These are phyloP conservation scores for Capsicum rhomboideum DNA, from an alignment of 257 asterid species.

Conservation along the genomic window DNA sequence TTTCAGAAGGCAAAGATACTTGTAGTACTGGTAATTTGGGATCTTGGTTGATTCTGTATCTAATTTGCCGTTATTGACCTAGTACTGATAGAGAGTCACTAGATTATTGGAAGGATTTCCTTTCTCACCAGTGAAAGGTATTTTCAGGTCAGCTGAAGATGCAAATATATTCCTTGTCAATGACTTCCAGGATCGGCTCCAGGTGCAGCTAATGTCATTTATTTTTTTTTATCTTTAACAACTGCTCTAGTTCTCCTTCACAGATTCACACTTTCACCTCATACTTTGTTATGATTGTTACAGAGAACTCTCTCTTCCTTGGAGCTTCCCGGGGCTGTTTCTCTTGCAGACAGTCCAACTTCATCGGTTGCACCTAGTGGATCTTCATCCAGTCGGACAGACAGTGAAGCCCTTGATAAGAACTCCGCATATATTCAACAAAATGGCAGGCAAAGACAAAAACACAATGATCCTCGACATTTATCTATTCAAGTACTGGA, in stretches of 20 bases:
- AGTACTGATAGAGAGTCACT: neutral
- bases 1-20: neutral
- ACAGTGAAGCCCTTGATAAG: conserved; percentile 26
- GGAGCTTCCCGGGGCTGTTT: conserved; percentile 79
- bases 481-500: conserved; percentile 88
- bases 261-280: neutral
- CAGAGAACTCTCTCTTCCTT: conserved; percentile 89
- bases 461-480: conserved; percentile 79
- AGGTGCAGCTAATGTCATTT: conserved; percentile 41
- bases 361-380: conserved; percentile 33
- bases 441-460: conserved; percentile 58
- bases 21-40: neutral
- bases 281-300: conserved; percentile 8
- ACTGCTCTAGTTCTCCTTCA: neutral
- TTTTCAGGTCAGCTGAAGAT: conserved; percentile 90
- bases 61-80: neutral
- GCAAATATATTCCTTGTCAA: conserved; percentile 93
- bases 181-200: conserved; percentile 88
- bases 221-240: conserved; percentile 5
- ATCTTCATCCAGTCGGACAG: conserved; percentile 27
- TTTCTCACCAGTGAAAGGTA: neutral
- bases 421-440: conserved; percentile 30
- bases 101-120: neutral
- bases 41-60: neutral
- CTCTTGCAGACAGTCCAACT: conserved; percentile 43